phyloP scores from a whole-genome alignment of 306 rosid genomes.

The Argentina anserina region DNA sequence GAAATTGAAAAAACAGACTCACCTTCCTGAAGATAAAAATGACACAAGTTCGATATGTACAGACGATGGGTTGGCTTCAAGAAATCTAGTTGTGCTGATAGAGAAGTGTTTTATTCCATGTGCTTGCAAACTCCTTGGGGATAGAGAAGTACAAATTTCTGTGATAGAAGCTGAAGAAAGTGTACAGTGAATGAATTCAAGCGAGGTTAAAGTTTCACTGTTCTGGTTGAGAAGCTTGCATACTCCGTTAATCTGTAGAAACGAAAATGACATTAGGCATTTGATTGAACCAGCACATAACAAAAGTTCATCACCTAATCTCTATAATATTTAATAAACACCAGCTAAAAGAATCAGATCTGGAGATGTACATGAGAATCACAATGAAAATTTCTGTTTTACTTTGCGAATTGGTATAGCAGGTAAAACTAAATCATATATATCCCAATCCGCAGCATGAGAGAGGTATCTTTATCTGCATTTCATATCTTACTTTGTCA shows the following conservation, averaged over 20 bases:
- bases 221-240: slow-evolving; percentile 76
- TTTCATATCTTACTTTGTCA: slow-evolving; percentile 1
- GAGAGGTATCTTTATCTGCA: background rate
- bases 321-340: background rate
- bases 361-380: slow-evolving; percentile 15
- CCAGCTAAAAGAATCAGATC: background rate
- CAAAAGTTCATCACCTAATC: slow-evolving; percentile 1
- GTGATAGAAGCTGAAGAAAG: slow-evolving; percentile 50
- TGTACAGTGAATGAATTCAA: slow-evolving; percentile 73
- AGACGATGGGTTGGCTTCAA: slow-evolving; percentile 36
- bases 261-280: slow-evolving; percentile 25
- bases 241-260: slow-evolving; percentile 62
- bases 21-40: slow-evolving; percentile 85
- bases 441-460: background rate
- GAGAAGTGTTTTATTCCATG: slow-evolving; percentile 71
- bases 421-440: slow-evolving; percentile 6
- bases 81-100: slow-evolving; percentile 47
- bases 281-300: slow-evolving; percentile 30
- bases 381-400: slow-evolving; percentile 19
- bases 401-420: slow-evolving; percentile 3
- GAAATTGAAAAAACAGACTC: slow-evolving; percentile 11
- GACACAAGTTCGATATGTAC: slow-evolving; percentile 63
- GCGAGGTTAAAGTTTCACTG: slow-evolving; percentile 58
- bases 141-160: slow-evolving; percentile 54
- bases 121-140: slow-evolving; percentile 35